Base-by-base conservation (phyloP, 1,284 basidiomycete species). In the Ustilago xerochloae region DNA sequence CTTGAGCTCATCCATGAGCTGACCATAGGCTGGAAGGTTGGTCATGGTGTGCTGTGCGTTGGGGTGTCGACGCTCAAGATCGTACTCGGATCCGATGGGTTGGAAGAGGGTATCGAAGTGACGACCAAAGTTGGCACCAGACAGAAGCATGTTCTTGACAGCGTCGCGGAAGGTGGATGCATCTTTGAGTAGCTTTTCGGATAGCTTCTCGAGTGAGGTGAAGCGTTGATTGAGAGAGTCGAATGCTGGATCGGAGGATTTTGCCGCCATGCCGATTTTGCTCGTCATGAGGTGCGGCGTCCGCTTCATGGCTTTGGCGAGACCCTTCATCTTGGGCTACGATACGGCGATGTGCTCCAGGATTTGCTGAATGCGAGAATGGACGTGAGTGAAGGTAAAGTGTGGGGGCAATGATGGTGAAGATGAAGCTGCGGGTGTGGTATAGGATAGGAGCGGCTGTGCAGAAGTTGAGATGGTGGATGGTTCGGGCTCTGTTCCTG, bases 121-220 rank as follows among this genome's bases (percentile, higher is more conserved):
- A 2, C 88, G 88, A 1, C 90, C 90, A 83, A 93, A 96, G 53
- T 90, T 89, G 48, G 89, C 89, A 12, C 92, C 92, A 29, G 92
- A 88, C 4, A 89, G 90, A 82, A 99, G 90, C 56, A 99, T 89
- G 59, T 88, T 76, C 54, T 75, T 76, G 47, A 78, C 79, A 16
- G 75, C 64, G 58, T 98, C 94, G 9, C 90, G 89, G 86, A 94
- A 98, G 6, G 90, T 88, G 78, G 92, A 92, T 41, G 92, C 90
- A 82, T 99, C 95, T 86, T 97, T 97, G 76, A 93, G 85, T 66
- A 99, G 87, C 86, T 95, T 95, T 82, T 94, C 93, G 0, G 91
- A 89, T 15, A 92, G 90, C 60, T 89, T 86, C 85, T 98, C 94
- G 76, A 96, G 88, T 8, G 88, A 85, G 16, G 89, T 85, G 84